phyloP scores from a whole-genome alignment of 1,139 yeast genomes.

The Zygosaccharomyces pseudobailii region DNA sequence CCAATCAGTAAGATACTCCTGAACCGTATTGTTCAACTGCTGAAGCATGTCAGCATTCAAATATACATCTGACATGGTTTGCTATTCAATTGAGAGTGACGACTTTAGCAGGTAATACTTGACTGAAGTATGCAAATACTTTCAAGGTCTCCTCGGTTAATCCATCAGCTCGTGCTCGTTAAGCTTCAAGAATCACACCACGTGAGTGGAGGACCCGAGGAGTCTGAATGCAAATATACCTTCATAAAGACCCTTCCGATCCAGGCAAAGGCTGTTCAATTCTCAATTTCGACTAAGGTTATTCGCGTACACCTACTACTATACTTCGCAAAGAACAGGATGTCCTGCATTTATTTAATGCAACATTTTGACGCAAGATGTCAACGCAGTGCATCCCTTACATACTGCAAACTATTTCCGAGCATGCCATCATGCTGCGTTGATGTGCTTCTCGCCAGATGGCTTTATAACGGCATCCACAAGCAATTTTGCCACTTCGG shows the following conservation, averaged over 20 bases:
- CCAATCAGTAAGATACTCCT: conserved; percentile 25
- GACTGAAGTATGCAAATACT: neutral
- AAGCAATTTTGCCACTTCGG: conserved; percentile 65
- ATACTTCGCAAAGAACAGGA: neutral
- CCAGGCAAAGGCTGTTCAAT: neutral
- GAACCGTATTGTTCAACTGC: conserved; percentile 27
- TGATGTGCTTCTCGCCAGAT: conserved; percentile 74
- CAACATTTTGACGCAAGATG: neutral
- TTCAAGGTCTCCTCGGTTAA: neutral
- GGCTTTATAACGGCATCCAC: conserved; percentile 78
- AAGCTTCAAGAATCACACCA: neutral
- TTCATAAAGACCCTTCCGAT: neutral
- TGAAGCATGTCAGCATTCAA: conserved; percentile 26
- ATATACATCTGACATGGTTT: conserved; percentile 19
- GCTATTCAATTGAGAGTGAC: neutral
- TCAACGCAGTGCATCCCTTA: neutral
- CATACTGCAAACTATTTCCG: neutral
- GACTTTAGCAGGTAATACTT: no score
- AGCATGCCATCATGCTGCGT: conserved; percentile 42
- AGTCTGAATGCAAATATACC: neutral
- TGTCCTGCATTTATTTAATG: neutral
- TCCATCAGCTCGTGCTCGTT: neutral
- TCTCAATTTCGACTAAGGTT: neutral
- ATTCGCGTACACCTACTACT: neutral
- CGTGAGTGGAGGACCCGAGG: neutral